A percentile compares a stretch with the other conserved stretches of the same genome.
Evolutionary conservation across 192 early-diverging fungal species (phyloP).

Genomic region (Allomyces arbusculus): DNA sequence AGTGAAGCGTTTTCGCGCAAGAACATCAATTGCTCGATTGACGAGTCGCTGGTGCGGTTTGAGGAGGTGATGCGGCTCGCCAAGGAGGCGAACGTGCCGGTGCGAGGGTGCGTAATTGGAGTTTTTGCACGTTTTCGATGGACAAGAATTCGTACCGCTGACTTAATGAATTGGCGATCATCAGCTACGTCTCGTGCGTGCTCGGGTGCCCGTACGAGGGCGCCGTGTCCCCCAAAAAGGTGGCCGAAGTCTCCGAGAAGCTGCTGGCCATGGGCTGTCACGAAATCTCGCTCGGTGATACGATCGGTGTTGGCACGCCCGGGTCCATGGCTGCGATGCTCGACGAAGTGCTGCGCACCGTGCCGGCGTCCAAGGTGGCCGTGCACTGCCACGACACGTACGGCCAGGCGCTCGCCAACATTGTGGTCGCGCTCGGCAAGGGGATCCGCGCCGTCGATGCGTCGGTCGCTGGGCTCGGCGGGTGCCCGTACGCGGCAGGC

Average conservation of each 20-base stretch:
- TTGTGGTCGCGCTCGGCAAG: slow-evolving; percentile 19
- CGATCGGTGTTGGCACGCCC: slow-evolving; percentile 69
- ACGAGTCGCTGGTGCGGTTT: slow-evolving; percentile 58
- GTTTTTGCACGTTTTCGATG: background rate
- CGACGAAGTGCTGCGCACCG: slow-evolving; percentile 37
- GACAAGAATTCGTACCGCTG: background rate
- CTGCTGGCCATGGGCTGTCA: slow-evolving; percentile 84
- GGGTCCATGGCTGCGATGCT: slow-evolving; percentile 43
- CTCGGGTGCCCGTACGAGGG: slow-evolving; percentile 91
- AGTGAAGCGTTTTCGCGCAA: slow-evolving; percentile 68
- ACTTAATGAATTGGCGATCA: background rate
- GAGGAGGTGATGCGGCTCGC: slow-evolving; percentile 41
- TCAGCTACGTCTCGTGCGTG: slow-evolving; percentile 73
- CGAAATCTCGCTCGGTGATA: slow-evolving; percentile 89
- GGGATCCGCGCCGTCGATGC: slow-evolving; percentile 86
- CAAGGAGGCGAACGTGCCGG: slow-evolving; percentile 31
- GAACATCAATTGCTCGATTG: slow-evolving; percentile 84
- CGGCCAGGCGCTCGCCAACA: slow-evolving; percentile 88
- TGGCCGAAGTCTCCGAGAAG: slow-evolving; percentile 46
- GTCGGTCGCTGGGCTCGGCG: slow-evolving; percentile 80
- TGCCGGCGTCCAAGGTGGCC: slow-evolving; percentile 57
- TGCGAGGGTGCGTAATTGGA: slow-evolving; percentile 38
- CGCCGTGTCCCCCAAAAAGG: slow-evolving; percentile 38
- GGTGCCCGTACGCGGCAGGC: slow-evolving; percentile 90
- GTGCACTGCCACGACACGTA: slow-evolving; percentile 97